A percentile compares a stretch with the other conserved stretches of the same genome.
These are phyloP conservation scores for Parastagonospora nodorum DNA, from an alignment of 2,329 filamentous ascomycete species.

Conservation along the genomic window DNA sequence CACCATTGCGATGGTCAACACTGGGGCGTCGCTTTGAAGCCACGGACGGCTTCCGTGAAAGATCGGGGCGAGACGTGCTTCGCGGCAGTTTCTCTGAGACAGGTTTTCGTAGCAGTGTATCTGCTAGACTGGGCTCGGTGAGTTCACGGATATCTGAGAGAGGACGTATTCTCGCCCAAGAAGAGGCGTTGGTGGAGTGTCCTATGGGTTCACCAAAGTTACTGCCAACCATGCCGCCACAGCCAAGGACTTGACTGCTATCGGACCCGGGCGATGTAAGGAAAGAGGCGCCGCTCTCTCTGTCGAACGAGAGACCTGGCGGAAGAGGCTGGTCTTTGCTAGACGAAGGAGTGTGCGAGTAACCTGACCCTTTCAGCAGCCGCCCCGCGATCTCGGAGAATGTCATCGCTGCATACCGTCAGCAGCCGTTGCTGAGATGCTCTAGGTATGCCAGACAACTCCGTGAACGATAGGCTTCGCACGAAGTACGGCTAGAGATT, in stretches of 20 bases:
- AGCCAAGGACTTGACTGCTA: conserved; percentile 11
- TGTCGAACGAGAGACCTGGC: conserved; percentile 21
- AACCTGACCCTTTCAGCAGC: conserved; percentile 44
- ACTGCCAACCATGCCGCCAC: conserved; percentile 35
- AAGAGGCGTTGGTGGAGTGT: conserved; percentile 27
- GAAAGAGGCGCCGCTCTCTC: conserved; percentile 14
- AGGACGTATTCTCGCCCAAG: conserved; percentile 48
- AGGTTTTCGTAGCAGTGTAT: conserved; percentile 39
- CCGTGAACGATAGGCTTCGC: conserved; percentile 29
- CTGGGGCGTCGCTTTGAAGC: conserved; percentile 38
- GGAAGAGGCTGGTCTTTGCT: conserved; percentile 20
- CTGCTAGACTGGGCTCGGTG: conserved; percentile 54
- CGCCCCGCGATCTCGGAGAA: conserved; percentile 36
- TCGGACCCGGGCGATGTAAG: conserved; percentile 14
- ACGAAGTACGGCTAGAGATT: conserved; percentile 28
- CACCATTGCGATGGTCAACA: conserved; percentile 30
- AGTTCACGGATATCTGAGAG: conserved; percentile 57
- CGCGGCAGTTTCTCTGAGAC: conserved; percentile 25
- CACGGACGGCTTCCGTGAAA: conserved; percentile 40
- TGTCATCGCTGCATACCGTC: conserved; percentile 35
- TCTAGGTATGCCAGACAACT: conserved; percentile 8
- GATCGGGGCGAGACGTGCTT: conserved; percentile 32
- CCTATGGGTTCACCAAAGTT: conserved; percentile 30
- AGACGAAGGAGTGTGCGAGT: conserved; percentile 28
- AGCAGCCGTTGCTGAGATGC: conserved; percentile 14